phyloP scores from a whole-genome alignment of 2,329 filamentous ascomycete species.

The Fusarium sp. region DNA sequence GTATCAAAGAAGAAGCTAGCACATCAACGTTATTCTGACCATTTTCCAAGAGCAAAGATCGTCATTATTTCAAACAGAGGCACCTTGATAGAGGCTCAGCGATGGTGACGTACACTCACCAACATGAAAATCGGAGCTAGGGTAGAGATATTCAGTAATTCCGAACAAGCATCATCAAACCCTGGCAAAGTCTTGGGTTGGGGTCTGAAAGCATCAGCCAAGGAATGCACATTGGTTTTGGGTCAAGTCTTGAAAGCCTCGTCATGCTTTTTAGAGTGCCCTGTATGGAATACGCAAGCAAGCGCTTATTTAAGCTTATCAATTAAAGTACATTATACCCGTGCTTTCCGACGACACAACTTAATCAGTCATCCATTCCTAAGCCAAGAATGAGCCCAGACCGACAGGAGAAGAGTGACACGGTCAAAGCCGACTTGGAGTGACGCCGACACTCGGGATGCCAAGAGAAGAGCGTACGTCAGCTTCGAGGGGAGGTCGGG shows the following conservation, averaged over 20 bases:
- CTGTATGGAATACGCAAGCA: not conserved
- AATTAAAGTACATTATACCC: not conserved
- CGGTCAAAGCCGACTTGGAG: not conserved
- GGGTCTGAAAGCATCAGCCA: not conserved
- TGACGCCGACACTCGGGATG: not conserved
- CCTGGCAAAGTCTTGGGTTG: not conserved
- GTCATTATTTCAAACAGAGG: not conserved
- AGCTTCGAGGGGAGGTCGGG: not conserved
- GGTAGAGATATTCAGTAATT: not conserved
- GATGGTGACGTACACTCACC: not conserved
- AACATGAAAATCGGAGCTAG: not conserved
- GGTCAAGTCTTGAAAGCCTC: not conserved
- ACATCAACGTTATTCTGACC: not conserved
- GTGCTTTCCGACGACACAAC: not conserved
- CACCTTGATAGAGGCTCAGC: not conserved
- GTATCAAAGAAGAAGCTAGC: not conserved
- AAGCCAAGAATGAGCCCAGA: not conserved
- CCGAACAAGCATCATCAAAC: not conserved
- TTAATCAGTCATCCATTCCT: not conserved
- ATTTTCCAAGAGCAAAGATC: not conserved
- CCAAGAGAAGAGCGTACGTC: not conserved
- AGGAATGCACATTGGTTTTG: not conserved
- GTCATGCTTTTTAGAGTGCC: not conserved
- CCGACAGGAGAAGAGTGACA: not conserved
- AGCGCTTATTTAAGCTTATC: not conserved